These are phyloP conservation scores for Vanderwaltozyma yarrowii DNA, from an alignment of 805 yeast species.

Conservation along the genomic window DNA sequence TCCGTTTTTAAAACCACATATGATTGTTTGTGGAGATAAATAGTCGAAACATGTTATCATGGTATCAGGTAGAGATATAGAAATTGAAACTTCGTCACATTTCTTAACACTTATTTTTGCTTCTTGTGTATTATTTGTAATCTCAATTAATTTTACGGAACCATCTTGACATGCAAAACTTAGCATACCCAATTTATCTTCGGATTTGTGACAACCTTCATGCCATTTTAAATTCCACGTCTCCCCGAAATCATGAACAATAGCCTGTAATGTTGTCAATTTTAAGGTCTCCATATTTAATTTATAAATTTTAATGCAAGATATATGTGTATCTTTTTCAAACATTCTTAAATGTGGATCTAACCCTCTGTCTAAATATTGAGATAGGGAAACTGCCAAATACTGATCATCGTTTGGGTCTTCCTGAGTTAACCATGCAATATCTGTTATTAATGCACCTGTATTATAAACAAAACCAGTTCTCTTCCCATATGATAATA, in stretches of 20 bases:
- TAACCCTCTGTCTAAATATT: constrained; percentile 23
- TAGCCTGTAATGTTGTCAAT: constrained; percentile 25
- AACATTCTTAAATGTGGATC: constrained; percentile 22
- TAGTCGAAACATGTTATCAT: constrained; percentile 41
- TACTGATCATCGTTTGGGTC: constrained; percentile 25
- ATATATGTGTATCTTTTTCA: constrained; percentile 22
- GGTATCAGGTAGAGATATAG: constrained; percentile 19
- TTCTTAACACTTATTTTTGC: neutral
- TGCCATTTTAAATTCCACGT: constrained; percentile 29
- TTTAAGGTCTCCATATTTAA: constrained; percentile 24
- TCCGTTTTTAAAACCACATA: constrained; percentile 54
- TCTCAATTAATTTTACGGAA: constrained; percentile 36
- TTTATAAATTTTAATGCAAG: constrained; percentile 39
- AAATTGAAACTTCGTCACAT: constrained; percentile 18
- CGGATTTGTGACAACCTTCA: constrained; percentile 20
- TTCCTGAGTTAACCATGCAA: constrained; percentile 40
- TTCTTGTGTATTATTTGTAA: constrained; percentile 14
- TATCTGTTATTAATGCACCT: constrained; percentile 43
- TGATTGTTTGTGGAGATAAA: constrained; percentile 32
- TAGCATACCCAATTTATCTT: constrained; percentile 32
- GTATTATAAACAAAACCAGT: constrained; percentile 36
- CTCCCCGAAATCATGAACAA: constrained; percentile 37
- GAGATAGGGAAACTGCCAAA: constrained; percentile 43
- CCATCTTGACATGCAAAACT: constrained; percentile 53
- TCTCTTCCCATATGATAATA: constrained; percentile 21